Conservation (phyloP, 148 eudicot genomes). For the Dysphania ambrosioides region DNA sequence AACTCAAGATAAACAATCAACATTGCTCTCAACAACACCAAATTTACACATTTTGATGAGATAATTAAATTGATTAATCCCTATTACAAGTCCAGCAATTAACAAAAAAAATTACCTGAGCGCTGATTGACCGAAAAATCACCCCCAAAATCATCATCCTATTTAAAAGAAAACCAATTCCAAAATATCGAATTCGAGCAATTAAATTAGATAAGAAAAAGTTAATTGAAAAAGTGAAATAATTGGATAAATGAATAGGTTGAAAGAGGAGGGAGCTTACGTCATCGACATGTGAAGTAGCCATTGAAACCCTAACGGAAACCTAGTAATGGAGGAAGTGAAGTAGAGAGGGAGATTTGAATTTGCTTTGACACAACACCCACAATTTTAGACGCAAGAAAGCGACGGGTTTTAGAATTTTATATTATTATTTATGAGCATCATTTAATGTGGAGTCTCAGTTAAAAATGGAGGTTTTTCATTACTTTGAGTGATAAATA, state of each 20-base stretch:
- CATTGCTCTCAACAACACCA: background rate
- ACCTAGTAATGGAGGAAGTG: background rate
- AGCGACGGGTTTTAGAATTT: background rate
- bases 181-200: background rate
- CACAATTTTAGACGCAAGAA: background rate
- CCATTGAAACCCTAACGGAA: slow-evolving; percentile 52
- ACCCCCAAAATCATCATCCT: slow-evolving; percentile 96
- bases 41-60: background rate
- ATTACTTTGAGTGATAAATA: no score
- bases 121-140: slow-evolving; percentile 65
- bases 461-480: no score
- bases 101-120: slow-evolving; percentile 41
- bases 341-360: slow-evolving; percentile 14
- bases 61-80: background rate
- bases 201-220: background rate
- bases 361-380: background rate
- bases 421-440: no score
- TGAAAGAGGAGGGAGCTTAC: slow-evolving; percentile 26
- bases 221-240: background rate
- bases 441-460: no score
- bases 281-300: slow-evolving; percentile 52
- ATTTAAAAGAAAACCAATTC: slow-evolving; percentile 22
- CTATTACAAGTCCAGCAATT: background rate
- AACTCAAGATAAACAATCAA: slow-evolving; percentile 12
- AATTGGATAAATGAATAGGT: background rate